phyloP scores from a whole-genome alignment of 371 early-diverging fungal species.

The Enterocytospora artemiae region DNA sequence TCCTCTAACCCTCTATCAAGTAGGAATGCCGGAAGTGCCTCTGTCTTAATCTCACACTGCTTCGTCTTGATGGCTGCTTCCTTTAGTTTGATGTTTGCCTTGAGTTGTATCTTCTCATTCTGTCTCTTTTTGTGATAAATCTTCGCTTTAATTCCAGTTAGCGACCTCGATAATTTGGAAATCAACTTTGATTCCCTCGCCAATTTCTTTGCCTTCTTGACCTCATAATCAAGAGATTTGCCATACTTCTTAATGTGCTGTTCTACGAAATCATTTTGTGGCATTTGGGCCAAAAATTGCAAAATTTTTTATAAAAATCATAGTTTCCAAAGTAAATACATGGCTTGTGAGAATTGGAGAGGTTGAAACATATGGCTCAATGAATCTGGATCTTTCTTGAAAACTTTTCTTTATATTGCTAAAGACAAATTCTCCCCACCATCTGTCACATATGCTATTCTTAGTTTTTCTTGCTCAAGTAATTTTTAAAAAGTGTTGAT shows the following conservation, averaged over 20 bases:
- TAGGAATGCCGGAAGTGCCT: constrained; percentile 91
- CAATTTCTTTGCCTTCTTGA: constrained; percentile 82
- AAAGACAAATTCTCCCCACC: no score
- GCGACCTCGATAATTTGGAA: constrained; percentile 80
- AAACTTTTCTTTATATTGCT: no score
- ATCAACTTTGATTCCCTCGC: constrained; percentile 79
- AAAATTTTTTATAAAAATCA: constrained; percentile 10
- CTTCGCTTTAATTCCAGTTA: constrained; percentile 94
- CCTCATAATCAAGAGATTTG: constrained; percentile 82
- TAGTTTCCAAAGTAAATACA: no score
- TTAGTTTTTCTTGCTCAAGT: no score
- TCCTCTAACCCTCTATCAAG: constrained; percentile 83
- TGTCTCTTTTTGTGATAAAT: constrained; percentile 92
- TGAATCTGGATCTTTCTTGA: no score
- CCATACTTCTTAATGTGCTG: constrained; percentile 92
- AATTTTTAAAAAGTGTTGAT: no score
- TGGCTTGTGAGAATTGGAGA: no score
- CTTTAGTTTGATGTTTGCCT: constrained; percentile 75
- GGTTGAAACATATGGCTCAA: no score
- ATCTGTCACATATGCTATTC: no score
- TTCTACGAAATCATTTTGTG: constrained; percentile 99
- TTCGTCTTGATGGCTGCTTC: constrained; percentile 85
- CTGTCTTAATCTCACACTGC: constrained; percentile 69
- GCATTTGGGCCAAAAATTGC: constrained; percentile 60
- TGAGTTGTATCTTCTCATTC: constrained; percentile 97